Evolutionary conservation across 306 rosid species (phyloP), one percentile per base, ranked within the genome.

Genomic region (Clitoria ternatea): DNA sequence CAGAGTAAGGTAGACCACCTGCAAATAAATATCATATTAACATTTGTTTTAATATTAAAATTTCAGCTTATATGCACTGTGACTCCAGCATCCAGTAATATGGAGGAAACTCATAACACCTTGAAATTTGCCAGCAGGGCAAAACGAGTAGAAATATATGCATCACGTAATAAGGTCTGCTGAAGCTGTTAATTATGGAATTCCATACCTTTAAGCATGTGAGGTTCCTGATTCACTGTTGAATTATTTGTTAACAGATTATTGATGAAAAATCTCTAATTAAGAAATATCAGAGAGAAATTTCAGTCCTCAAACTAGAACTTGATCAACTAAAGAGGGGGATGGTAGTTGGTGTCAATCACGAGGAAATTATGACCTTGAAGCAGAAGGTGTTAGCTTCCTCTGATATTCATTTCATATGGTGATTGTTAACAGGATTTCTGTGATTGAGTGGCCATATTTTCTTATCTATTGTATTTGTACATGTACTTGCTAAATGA

Each of bases 61-160:
- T 65, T 73, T 73, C 93, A 95, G 99, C 99, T 95, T 80, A 95
- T 95, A 82, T 95, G 99, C 83, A 95, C 99, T 7, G 88, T 95
- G 48, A 95, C 99, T 82, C 99, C 99, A 9, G 99, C 99, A 52
- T 89, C 97, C 71, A 95, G 99, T 74, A 95, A 90, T 66, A 83
- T 88, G 96, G 99, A 95, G 92, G 99, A 95, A 86, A 95, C 99
- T 76, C 99, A 95, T 83, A 95, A 95, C 73, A 95, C 99, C 54
- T 88, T 95, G 85, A 95, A 95, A 85, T 95, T 95, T 77, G 99
- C 99, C 67, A 95, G 87, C 88, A 88, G 99, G 81, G 99, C 99
- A 23, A 95, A 95, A 83, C 88, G 91, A 61, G 99, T 95, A 65
- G 99, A 95, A 85, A 95, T 95, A 62, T 95, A 75, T 72, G 99